These are phyloP conservation scores for Luzula sylvatica DNA, from an alignment of 176 grass and related monocot genomes.

Conservation along the genomic window DNA sequence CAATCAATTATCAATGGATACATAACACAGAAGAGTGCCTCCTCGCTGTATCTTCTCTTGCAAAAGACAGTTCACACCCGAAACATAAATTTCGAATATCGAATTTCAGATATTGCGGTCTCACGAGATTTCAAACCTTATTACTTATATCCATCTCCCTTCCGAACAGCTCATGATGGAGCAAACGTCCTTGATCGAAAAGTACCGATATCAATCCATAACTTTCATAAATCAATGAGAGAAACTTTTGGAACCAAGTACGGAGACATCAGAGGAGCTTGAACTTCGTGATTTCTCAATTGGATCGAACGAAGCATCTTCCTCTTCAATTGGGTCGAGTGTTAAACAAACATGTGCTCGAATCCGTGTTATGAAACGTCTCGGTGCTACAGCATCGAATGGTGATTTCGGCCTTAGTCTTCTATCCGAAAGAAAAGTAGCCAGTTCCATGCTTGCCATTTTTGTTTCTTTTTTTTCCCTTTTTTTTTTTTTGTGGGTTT, in stretches of 20 bases:
- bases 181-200: not conserved
- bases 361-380: constrained; percentile 7
- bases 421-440: constrained; percentile 16
- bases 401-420: constrained; percentile 15
- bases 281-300: constrained; percentile 7
- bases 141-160: too few relatives aligned
- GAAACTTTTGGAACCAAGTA: constrained; percentile 1
- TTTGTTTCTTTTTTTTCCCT: not conserved
- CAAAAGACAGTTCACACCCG: too few relatives aligned
- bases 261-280: constrained; percentile 2
- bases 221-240: not conserved
- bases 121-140: too few relatives aligned
- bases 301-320: not conserved
- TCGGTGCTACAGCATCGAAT: constrained; percentile 22
- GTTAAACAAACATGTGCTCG: not conserved
- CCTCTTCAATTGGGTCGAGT: constrained; percentile 19
- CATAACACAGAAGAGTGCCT: too few relatives aligned
- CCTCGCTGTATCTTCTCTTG: too few relatives aligned
- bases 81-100: too few relatives aligned
- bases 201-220: too few relatives aligned
- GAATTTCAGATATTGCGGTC: too few relatives aligned
- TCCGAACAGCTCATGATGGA: not conserved
- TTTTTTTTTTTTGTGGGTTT: not conserved
- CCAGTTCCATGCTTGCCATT: constrained; percentile 27
- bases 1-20: too few relatives aligned